Percentiles rank a stretch among this genome's conserved stretches.
Conservation (phyloP, 2,329 filamentous ascomycete species). For the Colletotrichum neosansevieriae region DNA sequence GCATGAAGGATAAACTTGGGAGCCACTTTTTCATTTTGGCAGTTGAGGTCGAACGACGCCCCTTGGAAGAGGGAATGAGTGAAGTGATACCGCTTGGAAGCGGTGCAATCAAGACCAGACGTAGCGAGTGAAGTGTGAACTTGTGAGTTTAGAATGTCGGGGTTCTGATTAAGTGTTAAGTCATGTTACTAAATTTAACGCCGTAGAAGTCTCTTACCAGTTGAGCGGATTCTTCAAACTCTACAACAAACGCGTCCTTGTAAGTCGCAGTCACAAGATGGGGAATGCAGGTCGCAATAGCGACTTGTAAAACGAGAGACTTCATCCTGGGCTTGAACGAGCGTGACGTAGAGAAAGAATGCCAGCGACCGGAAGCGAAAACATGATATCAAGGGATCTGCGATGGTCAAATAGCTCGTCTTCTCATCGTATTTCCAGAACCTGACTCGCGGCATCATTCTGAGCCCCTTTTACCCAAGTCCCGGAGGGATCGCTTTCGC, state of each 20-base stretch:
- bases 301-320: constrained; percentile 18
- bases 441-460: constrained; percentile 3
- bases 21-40: not conserved
- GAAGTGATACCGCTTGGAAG: constrained; percentile 12
- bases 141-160: not conserved
- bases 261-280: constrained; percentile 1
- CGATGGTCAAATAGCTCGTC: too few relatives aligned
- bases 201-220: not conserved
- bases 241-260: constrained; percentile 19
- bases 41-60: constrained; percentile 19
- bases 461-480: not conserved
- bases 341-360: too few relatives aligned
- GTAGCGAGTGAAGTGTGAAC: constrained; percentile 3
- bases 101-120: constrained; percentile 12
- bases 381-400: too few relatives aligned
- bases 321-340: constrained; percentile 13
- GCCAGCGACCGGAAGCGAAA: too few relatives aligned
- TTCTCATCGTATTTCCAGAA: not conserved
- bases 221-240: constrained; percentile 13
- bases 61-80: constrained; percentile 20
- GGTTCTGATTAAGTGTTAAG: not conserved
- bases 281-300: constrained; percentile 10
- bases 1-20: not conserved
- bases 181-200: not conserved
- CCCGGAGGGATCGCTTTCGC: not conserved